Conservation (phyloP, 2,329 filamentous ascomycete species). For the Nemania diffusa region DNA sequence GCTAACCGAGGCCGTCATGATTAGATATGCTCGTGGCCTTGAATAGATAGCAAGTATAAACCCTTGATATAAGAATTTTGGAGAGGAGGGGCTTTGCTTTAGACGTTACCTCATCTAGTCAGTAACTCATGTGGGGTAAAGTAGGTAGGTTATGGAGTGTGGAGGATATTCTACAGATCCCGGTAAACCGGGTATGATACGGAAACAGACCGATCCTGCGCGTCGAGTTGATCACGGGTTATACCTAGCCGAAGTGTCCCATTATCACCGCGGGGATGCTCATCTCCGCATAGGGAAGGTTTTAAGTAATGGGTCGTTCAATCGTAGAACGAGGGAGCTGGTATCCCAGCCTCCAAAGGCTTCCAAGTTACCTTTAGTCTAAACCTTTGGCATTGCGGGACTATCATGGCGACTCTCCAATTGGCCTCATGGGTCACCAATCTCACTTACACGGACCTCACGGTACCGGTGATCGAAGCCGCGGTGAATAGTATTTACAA, state of each 20-base stretch:
- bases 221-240: conserved; percentile 12
- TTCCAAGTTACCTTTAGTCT: background rate
- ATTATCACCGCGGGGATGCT: background rate
- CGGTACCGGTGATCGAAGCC: conserved; percentile 54
- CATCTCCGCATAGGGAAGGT: conserved; percentile 7
- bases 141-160: background rate
- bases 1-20: background rate
- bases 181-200: conserved; percentile 18
- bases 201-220: conserved; percentile 22
- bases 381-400: background rate
- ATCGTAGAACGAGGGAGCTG: background rate
- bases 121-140: conserved; percentile 6
- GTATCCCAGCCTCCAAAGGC: background rate
- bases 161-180: conserved; percentile 10
- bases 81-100: background rate
- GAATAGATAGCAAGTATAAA: background rate
- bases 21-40: background rate
- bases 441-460: conserved; percentile 55
- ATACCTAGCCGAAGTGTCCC: conserved; percentile 19
- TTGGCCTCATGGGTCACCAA: conserved; percentile 59
- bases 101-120: background rate
- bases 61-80: background rate
- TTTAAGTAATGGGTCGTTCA: background rate
- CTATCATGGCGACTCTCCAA: conserved; percentile 58
- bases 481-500: conserved; percentile 63